Conservation (phyloP, 257 asterid genomes). For the Solanum pimpinellifolium region DNA sequence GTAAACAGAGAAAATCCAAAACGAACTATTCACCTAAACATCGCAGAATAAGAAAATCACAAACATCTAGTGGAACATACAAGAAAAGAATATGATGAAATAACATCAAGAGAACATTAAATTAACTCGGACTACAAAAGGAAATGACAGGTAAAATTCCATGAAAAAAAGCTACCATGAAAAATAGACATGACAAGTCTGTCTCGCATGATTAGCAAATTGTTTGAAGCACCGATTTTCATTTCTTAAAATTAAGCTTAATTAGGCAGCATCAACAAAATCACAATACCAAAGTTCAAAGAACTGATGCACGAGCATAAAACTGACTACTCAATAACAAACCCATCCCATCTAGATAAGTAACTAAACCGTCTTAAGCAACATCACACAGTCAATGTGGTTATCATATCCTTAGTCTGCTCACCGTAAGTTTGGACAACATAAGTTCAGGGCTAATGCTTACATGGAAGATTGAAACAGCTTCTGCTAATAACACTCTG, state of each 20-base stretch:
- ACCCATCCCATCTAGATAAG: not conserved
- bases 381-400: not conserved
- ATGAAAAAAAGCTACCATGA: not conserved
- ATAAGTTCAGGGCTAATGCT: slow-evolving; percentile 10
- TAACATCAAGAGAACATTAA: not conserved
- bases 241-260: not conserved
- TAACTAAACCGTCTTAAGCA: not conserved
- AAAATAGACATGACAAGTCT: not conserved
- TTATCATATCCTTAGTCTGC: not conserved
- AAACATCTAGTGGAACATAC: not conserved
- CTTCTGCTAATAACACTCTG: slow-evolving; percentile 73
- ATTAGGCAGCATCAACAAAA: not conserved
- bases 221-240: not conserved
- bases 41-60: not conserved
- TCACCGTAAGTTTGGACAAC: not conserved
- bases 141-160: not conserved
- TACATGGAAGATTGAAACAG: slow-evolving; percentile 94
- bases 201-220: not conserved
- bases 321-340: not conserved
- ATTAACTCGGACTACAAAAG: not conserved
- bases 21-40: not conserved
- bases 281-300: not conserved
- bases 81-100: not conserved
- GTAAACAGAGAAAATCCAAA: not conserved
- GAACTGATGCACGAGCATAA: not conserved